Conservation (phyloP, 179 eudicot species). For the Beta corolliflora region DNA sequence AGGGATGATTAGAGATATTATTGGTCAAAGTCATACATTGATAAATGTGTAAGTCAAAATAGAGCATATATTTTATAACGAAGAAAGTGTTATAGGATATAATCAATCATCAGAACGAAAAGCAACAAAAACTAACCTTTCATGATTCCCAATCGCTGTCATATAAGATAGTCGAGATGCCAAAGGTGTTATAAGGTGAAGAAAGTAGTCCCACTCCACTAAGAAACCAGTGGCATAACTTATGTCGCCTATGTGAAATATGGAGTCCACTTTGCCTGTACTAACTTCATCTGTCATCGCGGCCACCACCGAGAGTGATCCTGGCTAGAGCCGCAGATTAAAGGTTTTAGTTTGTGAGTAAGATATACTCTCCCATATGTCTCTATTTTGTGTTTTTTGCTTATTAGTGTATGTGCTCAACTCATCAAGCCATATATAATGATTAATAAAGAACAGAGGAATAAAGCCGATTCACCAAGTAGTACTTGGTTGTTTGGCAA, state of each 20-base stretch:
- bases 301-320: conserved; percentile 60
- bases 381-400: too few relatives aligned
- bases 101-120: neutral
- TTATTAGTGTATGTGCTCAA: too few relatives aligned
- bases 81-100: too few relatives aligned
- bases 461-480: too few relatives aligned
- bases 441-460: too few relatives aligned
- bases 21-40: too few relatives aligned
- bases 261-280: conserved; percentile 53
- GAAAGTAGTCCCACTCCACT: conserved; percentile 87
- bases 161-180: conserved; percentile 72
- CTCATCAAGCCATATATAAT: too few relatives aligned
- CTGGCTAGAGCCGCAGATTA: conserved; percentile 46
- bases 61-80: too few relatives aligned
- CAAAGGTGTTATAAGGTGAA: conserved; percentile 59
- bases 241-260: conserved; percentile 85
- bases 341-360: neutral
- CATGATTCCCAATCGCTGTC: conserved; percentile 92
- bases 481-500: too few relatives aligned
- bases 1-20: too few relatives aligned
- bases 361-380: too few relatives aligned
- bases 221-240: conserved; percentile 91
- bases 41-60: too few relatives aligned
- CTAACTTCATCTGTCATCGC: conserved; percentile 68
- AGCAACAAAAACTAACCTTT: conserved; percentile 43